Evolutionary conservation across 352 stramenopile species (phyloP), one percentile per base, ranked within the genome.

Genomic region (Phytopythium litorale): DNA sequence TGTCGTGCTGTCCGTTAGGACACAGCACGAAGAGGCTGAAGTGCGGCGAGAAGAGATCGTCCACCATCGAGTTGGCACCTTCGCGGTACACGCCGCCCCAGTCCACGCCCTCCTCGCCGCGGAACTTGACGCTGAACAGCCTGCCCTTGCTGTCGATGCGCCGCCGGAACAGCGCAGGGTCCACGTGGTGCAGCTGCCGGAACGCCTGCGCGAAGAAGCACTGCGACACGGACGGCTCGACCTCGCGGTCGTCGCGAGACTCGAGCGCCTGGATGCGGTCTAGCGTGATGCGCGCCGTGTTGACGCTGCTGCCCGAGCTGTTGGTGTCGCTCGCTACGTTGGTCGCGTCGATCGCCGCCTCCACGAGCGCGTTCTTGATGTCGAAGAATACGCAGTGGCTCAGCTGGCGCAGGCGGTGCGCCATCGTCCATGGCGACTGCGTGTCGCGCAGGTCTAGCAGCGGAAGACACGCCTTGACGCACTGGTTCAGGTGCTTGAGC

Each of bases 141-240:
- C 87, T 79, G 9, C 88, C 88, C 43, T 95, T 95, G 70, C 84
- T 96, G 73, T 96, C 87, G 33, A 96, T 96, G 66, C 92, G 89
- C 54, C 88, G 79, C 7, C 94, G 81, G 32, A 98, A 86, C 21
- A 97, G 56, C 18, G 75, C 80, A 1, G 90, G 72, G 49, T 98
- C 87, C 4, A 95, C 92, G 46, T 84, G 66, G 52, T 94, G 71
- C 45, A 98, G 67, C 66, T 97, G 88, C 19, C 89, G 77, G 75
- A 98, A 98, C 18, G 91, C 90, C 65, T 98, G 94, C 0, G 89
- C 92, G 54, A 98, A 98, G 57, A 97, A 96, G 63, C 92, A 98
- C 59, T 98, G 80, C 2, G 88, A 96, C 15, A 93, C 80, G 0
- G 85, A 95, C 13, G 88, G 88, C 50, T 96, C 88, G 0, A 94